Conservation (phyloP, 2,329 filamentous ascomycete genomes). For the Curvularia hawaiiensis region DNA sequence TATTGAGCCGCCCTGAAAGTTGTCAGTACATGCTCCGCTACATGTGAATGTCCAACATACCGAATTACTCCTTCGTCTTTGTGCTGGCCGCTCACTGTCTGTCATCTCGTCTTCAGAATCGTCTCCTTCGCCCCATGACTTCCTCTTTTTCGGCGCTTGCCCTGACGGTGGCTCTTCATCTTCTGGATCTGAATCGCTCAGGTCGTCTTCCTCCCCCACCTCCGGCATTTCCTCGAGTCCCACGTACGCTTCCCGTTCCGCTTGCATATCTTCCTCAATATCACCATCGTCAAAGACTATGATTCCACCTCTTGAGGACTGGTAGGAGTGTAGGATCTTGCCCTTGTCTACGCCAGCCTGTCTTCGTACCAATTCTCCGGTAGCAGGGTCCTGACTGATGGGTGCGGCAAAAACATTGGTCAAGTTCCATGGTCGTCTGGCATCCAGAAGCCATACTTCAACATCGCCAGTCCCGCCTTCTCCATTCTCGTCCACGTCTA, state of each 20-base stretch:
- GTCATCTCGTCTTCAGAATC: constrained; percentile 67
- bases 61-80: constrained; percentile 86
- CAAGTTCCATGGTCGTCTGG: constrained; percentile 91
- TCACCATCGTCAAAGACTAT: constrained; percentile 97
- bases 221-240: constrained; percentile 91
- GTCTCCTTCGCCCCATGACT: constrained; percentile 61
- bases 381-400: constrained; percentile 50
- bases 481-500: constrained; percentile 71
- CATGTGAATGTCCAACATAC: constrained; percentile 55
- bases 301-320: constrained; percentile 81
- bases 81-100: constrained; percentile 75
- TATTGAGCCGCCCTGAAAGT: constrained; percentile 60
- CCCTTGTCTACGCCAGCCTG: constrained; percentile 74
- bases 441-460: constrained; percentile 93
- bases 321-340: constrained; percentile 72
- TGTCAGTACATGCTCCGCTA: constrained; percentile 8
- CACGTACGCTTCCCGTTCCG: constrained; percentile 81
- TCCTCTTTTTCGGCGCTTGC: constrained; percentile 47
- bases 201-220: constrained; percentile 72
- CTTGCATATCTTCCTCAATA: constrained; percentile 78
- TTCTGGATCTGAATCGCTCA: constrained; percentile 58
- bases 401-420: constrained; percentile 85
- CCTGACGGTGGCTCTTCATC: constrained; percentile 46
- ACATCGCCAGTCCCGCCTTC: constrained; percentile 74
- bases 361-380: constrained; percentile 56